Evolutionary conservation across 2,329 filamentous ascomycete species (phyloP).

Genomic region (Diaporthe eres): DNA sequence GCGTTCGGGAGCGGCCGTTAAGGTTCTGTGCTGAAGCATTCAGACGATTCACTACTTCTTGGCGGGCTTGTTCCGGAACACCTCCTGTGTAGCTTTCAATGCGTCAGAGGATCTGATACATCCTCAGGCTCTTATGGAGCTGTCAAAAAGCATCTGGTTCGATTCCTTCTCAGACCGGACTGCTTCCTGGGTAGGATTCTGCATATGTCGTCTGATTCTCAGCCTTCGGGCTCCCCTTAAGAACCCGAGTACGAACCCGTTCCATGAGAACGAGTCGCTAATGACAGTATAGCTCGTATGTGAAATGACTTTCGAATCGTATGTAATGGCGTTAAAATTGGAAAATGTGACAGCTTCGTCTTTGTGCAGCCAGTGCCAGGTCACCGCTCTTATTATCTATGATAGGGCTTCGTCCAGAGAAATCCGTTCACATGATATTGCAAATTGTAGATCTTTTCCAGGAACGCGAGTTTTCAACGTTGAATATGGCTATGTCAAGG

Average conservation of each 20-base stretch:
- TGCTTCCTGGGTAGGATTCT: not conserved
- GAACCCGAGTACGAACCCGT: not conserved
- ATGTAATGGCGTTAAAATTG: too few relatives aligned
- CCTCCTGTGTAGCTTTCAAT: not conserved
- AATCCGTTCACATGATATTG: too few relatives aligned
- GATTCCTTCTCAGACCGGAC: not conserved
- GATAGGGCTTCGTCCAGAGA: too few relatives aligned
- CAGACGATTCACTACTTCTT: not conserved
- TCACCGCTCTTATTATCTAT: too few relatives aligned
- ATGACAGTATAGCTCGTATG: too few relatives aligned
- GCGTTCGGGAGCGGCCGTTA: conserved; percentile 3
- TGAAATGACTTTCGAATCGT: too few relatives aligned
- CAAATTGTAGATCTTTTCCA: too few relatives aligned
- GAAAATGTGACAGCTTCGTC: too few relatives aligned
- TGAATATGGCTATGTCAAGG: too few relatives aligned
- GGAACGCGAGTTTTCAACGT: too few relatives aligned
- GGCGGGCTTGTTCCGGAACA: conserved; percentile 7
- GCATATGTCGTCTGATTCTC: not conserved
- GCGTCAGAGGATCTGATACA: not conserved
- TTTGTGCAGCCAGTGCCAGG: too few relatives aligned
- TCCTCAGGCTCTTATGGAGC: not conserved
- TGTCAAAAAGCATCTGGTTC: not conserved
- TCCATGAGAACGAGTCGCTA: not conserved
- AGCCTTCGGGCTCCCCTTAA: not conserved
- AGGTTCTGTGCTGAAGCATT: conserved; percentile 7